Percentiles rank a stretch among this genome's conserved stretches.
phyloP scores from a whole-genome alignment of 345 rosid species.

The Citrus australasica region DNA sequence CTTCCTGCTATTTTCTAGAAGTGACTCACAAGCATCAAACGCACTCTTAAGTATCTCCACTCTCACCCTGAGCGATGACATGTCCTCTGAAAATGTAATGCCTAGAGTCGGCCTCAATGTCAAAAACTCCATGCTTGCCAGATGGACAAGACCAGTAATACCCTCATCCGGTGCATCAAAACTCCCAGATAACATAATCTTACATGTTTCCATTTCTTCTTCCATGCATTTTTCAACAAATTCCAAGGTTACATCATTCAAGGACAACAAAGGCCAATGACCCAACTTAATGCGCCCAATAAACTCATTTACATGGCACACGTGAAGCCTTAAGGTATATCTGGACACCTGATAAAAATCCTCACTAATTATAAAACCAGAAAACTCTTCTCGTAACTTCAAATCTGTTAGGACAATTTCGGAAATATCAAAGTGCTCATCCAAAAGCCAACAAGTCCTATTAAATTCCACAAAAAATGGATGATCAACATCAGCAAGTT shows the following conservation, averaged over 20 bases:
- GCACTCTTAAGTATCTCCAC: constrained; percentile 69
- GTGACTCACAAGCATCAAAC: constrained; percentile 73
- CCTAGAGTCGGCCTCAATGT: constrained; percentile 59
- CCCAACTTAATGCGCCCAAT: constrained; percentile 77
- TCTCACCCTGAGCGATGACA: constrained; percentile 60
- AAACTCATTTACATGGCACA: constrained; percentile 43
- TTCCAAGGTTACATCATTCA: constrained; percentile 57
- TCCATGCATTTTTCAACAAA: constrained; percentile 36
- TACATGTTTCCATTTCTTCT: constrained; percentile 30
- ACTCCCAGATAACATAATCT: constrained; percentile 57
- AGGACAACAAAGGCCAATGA: constrained; percentile 79
- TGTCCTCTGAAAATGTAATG: constrained; percentile 28
- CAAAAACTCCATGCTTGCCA: constrained; percentile 59
- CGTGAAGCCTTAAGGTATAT: constrained; percentile 61
- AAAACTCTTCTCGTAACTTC: constrained; percentile 37
- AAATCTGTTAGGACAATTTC: constrained; percentile 66
- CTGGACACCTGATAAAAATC: constrained; percentile 35
- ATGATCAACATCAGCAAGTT: constrained; percentile 26
- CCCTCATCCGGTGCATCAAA: constrained; percentile 90
- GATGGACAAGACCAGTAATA: constrained; percentile 76
- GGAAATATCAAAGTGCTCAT: constrained; percentile 72
- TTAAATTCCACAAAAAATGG: constrained; percentile 60
- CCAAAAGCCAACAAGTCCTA: constrained; percentile 35
- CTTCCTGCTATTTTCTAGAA: constrained; percentile 62
- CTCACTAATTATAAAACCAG: constrained; percentile 31